Base-by-base conservation (phyloP, 2,329 filamentous ascomycete species). In the Didymella glomerata region DNA sequence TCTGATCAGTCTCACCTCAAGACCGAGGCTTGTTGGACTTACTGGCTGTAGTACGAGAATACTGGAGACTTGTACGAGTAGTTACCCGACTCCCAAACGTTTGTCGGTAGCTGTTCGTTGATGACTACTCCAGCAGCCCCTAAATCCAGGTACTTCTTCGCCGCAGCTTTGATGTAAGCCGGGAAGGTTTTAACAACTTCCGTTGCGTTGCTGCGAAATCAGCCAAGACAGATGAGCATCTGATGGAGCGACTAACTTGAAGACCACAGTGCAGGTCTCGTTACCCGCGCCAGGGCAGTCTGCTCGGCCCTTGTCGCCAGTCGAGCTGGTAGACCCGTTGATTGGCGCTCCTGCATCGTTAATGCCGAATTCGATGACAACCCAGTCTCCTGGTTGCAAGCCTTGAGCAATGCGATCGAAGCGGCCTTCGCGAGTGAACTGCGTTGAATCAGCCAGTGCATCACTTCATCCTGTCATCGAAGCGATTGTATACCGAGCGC, bases 301-400 rank as follows among this genome's bases (percentile, higher is more conserved):
- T 4, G 82, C 84, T 11, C 86, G 80, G 1, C 83, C 83, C 61
- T 89, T 88, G 67, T 90, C 87, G 13, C 75, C 82, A 13, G 62
- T 65, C 2, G 75, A 76, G 9, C 85, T 78, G 0, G 82, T 82
- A 0, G 87, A 85, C 10, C 86, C 88, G 46, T 72, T 69, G 16
- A 30, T n/a, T 13, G 64, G 64, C 4, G 47, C 41, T 13, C 61
- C 61, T 10, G 34, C 62, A 62, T 90, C 88, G 63, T 90, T 90
- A 77, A 90, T 88, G 0, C 88, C 88, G 60, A 90, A 88, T 65
- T 90, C 87, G 54, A 90, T 88, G 30, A 90, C 79, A 0, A 89
- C 86, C 74, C 83, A 87, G 70, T 90, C 88, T 4, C 85, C 86
- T 0, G 78, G 60, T 68, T 82, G 66, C 32, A 89, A 77, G 2